A percentile compares a stretch with the other conserved stretches of the same genome.
These are phyloP conservation scores for Baorangia bicolor DNA, from an alignment of 768 basidiomycete genomes.

Conservation along the genomic window DNA sequence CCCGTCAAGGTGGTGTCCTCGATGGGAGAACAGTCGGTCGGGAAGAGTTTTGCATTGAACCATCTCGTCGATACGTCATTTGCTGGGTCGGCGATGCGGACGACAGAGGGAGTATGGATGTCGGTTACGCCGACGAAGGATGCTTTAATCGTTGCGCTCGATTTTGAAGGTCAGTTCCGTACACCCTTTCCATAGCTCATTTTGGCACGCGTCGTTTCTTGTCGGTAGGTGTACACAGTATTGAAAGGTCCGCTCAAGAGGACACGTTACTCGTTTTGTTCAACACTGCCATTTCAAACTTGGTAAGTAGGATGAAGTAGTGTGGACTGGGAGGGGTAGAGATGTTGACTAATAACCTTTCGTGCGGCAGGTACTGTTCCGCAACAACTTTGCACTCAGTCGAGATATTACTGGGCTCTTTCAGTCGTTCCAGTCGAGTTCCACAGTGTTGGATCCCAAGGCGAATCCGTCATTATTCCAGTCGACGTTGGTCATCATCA, in stretches of 20 bases:
- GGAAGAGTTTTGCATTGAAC: conserved; percentile 58
- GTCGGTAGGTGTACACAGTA: conserved; percentile 53
- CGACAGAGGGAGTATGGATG: conserved; percentile 69
- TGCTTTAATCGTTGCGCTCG: conserved; percentile 53
- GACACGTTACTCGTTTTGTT: conserved; percentile 63
- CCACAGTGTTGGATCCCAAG: conserved; percentile 55
- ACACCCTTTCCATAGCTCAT: background rate
- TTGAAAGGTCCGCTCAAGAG: conserved; percentile 62
- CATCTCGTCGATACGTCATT: conserved; percentile 65
- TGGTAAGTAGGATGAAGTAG: conserved; percentile 43
- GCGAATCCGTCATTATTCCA: conserved; percentile 58
- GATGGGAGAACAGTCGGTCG: conserved; percentile 69
- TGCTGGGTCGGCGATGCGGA: conserved; percentile 65
- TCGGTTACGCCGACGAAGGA: conserved; percentile 61
- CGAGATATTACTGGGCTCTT: conserved; percentile 61
- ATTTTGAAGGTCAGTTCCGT: conserved; percentile 52
- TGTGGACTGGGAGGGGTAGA: too few relatives aligned
- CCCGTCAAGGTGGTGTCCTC: conserved; percentile 66
- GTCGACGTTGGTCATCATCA: conserved; percentile 59
- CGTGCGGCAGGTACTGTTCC: conserved; percentile 52
- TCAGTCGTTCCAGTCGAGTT: conserved; percentile 60
- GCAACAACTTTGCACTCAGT: conserved; percentile 64
- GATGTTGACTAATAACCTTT: background rate
- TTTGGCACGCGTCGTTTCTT: background rate
- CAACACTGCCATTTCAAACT: conserved; percentile 63